Evolutionary conservation across 345 rosid genomes (phyloP), one percentile per base, ranked within the genome.

Genomic region (Gossypium sturtianum): DNA sequence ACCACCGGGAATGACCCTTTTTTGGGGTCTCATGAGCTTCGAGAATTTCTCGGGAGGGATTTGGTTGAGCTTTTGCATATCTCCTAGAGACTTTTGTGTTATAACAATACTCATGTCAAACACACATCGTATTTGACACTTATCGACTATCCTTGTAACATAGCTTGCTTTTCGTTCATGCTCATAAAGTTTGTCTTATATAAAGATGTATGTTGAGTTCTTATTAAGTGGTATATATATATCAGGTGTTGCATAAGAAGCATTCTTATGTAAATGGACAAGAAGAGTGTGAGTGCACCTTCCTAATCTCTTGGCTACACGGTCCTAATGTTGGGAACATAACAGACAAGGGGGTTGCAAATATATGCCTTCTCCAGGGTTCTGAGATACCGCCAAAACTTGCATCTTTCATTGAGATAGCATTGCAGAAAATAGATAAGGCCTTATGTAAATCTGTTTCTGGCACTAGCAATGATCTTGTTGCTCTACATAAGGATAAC

Each of bases 211-310:
- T 58, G 20, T 25, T 52, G 41, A 20, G 9, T 49, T 57, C 57
- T n/a, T 75, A 22, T 47, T n/a, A 27, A 52, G 45, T 22, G 64
- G 9, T 52, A 51, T 44, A 23, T 60, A 7, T 58, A 22, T 52
- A 56, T 70, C 41, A 87, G 87, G 87, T 85, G 51, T 12, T 38
- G 38, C n/a, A 4, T 43, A 48, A 25, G 53, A 53, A 70, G 38
- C 91, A 85, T 80, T 71, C 76, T 51, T 64, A 78, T 73, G 71
- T 7, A 1, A 57, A 76, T 2, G 87, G 87, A 59, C 82, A 78
- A 68, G 89, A 85, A 67, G 79, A 51, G 61, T 87, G 91, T 60
- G 4, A 2, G 58, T 87, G 91, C 69, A 48, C 43, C n/a, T 87
- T 85, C 76, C 9, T 81, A 25, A 60, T 87, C 25, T n/a, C 20